Evolutionary conservation across 2,329 filamentous ascomycete species (phyloP).

Genomic region (Domatiomyces catenatus): DNA sequence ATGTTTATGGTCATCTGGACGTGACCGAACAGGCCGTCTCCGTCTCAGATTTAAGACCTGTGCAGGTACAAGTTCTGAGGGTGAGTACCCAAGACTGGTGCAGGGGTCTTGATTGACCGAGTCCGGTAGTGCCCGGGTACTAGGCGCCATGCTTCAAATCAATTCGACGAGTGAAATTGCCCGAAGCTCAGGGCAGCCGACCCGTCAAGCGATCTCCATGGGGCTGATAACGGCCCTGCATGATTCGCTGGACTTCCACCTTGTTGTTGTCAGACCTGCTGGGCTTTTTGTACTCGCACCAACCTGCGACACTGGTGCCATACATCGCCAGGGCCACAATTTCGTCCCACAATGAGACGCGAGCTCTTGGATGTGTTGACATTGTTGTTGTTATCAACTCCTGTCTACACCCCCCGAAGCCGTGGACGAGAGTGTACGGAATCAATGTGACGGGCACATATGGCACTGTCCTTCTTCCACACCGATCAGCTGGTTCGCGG

Average conservation of each 20-base stretch:
- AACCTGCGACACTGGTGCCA: background rate
- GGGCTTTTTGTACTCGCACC: background rate
- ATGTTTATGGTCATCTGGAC: background rate
- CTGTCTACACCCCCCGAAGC: background rate
- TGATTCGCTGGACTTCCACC: background rate
- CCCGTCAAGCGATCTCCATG: background rate
- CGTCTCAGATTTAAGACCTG: background rate
- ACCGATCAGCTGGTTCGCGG: background rate
- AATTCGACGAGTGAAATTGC: background rate
- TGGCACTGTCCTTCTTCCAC: constrained; percentile 1
- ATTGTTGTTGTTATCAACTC: background rate
- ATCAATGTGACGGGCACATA: background rate
- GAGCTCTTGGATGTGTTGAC: background rate
- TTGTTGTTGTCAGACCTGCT: background rate
- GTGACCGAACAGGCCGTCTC: background rate
- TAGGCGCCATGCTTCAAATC: background rate
- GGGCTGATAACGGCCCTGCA: background rate
- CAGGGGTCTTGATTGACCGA: background rate
- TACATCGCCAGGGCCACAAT: background rate
- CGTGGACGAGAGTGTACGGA: background rate
- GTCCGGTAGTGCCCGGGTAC: background rate
- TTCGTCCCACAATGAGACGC: background rate
- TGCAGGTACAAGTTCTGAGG: background rate
- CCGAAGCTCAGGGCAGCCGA: background rate
- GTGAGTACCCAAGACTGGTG: background rate